These are phyloP conservation scores for Pinus albicaulis DNA, from an alignment of 75 land plant species.

Conservation along the genomic window DNA sequence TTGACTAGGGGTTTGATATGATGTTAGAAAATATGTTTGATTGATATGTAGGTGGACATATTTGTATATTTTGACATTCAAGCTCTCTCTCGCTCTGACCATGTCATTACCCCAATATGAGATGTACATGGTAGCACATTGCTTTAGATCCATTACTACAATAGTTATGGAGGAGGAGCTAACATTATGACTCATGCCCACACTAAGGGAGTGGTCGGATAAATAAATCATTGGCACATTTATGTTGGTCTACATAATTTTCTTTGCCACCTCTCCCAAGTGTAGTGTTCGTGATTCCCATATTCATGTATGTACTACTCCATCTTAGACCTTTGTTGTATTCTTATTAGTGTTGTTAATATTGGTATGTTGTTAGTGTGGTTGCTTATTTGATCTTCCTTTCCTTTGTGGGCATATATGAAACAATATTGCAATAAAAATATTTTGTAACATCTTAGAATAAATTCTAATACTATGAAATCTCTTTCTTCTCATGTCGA, in stretches of 20 bases:
- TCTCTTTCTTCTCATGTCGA: too few species aligned
- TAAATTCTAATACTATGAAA: too few species aligned
- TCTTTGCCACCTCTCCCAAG: constrained; percentile 51
- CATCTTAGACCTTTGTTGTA: not conserved
- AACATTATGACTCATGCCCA: constrained; percentile 30
- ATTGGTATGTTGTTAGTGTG: not conserved
- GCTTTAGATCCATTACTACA: constrained; percentile 48
- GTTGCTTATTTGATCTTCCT: too few species aligned
- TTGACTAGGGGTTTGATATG: too few species aligned
- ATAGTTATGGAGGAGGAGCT: constrained; percentile 30
- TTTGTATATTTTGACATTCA: constrained; percentile 42
- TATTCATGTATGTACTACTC: constrained; percentile 25
- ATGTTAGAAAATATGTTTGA: too few species aligned
- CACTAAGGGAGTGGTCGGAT: constrained; percentile 32
- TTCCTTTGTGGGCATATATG: too few species aligned
- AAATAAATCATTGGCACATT: constrained; percentile 48
- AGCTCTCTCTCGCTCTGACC: constrained; percentile 34
- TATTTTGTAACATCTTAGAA: too few species aligned
- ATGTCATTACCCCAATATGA: constrained; percentile 32
- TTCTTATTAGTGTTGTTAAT: not conserved
- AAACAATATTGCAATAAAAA: too few species aligned
- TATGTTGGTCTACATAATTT: constrained; percentile 48
- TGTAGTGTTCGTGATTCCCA: constrained; percentile 41
- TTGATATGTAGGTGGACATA: constrained; percentile 36
- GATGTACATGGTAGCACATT: constrained; percentile 43